phyloP scores from a whole-genome alignment of 305 asterid genomes.

The Plantago coronopus region DNA sequence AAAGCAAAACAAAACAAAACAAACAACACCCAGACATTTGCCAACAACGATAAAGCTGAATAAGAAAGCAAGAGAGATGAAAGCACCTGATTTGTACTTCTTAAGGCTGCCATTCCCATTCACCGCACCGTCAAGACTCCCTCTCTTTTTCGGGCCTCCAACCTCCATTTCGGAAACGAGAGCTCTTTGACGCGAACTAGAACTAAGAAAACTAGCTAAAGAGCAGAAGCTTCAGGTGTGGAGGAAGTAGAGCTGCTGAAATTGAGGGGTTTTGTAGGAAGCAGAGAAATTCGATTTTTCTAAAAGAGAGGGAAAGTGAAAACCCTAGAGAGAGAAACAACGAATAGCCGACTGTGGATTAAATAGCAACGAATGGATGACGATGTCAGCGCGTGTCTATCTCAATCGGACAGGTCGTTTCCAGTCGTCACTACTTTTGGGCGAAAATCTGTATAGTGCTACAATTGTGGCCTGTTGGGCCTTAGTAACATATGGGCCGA shows the following conservation, averaged over 20 bases:
- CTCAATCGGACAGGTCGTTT: too few species aligned
- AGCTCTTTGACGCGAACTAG: neutral
- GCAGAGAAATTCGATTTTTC: neutral
- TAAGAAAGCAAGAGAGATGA: neutral
- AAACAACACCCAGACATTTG: neutral
- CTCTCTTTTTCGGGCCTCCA: conserved; percentile 53
- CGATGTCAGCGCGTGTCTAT: too few species aligned
- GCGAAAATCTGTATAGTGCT: too few species aligned
- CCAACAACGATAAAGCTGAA: neutral
- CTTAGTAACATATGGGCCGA: too few species aligned
- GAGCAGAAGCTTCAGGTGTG: too few species aligned
- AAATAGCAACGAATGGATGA: neutral
- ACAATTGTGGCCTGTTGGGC: too few species aligned
- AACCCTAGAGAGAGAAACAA: conserved; percentile 36
- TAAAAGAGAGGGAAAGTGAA: neutral
- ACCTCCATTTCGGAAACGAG: conserved; percentile 41
- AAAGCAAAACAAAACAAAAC: conserved; percentile 8
- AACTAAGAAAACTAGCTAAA: too few species aligned
- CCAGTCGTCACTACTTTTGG: too few species aligned
- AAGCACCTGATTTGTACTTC: conserved; percentile 54
- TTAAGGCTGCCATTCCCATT: conserved; percentile 56
- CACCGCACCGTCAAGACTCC: conserved; percentile 39
- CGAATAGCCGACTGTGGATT: conserved; percentile 11
- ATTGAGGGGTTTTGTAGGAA: neutral
- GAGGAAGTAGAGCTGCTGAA: too few species aligned